phyloP scores from a whole-genome alignment of 768 basidiomycete species.

The Auriculariales sp. region DNA sequence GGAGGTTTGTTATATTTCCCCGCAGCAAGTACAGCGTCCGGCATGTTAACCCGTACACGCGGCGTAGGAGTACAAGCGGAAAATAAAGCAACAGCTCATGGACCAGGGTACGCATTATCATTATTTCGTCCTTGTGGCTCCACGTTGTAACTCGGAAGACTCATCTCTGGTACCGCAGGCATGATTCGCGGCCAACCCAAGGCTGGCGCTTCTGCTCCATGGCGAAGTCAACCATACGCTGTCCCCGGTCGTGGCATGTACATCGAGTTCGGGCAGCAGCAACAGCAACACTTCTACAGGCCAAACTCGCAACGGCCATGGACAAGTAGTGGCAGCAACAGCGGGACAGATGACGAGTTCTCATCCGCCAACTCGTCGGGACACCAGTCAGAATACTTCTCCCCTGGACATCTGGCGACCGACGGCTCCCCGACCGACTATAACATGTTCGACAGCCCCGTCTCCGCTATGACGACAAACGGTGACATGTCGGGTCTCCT shows the following conservation, averaged over 20 bases:
- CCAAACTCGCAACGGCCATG: too few relatives aligned
- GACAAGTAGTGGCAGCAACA: background rate
- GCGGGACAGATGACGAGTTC: background rate
- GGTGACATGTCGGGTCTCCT: too few relatives aligned
- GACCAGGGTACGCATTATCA: background rate
- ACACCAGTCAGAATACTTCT: too few relatives aligned
- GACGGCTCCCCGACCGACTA: too few relatives aligned
- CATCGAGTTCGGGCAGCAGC: background rate
- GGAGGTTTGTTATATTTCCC: conserved; percentile 1
- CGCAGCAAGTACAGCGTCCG: conserved; percentile 3
- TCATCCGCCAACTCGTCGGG: background rate
- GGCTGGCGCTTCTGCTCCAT: background rate
- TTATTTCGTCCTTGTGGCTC: background rate
- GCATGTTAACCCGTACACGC: conserved; percentile 23
- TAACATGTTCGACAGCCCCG: too few relatives aligned
- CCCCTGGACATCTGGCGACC: too few relatives aligned
- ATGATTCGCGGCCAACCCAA: conserved; percentile 68
- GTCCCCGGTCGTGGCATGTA: background rate
- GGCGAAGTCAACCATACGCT: background rate
- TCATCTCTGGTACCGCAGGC: conserved; percentile 34
- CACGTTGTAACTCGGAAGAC: background rate
- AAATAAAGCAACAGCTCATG: conserved; percentile 65
- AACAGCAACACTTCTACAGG: background rate
- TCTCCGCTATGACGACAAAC: too few relatives aligned
- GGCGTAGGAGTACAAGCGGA: conserved; percentile 70